phyloP scores from a whole-genome alignment of 352 stramenopile genomes.

The Phytophthora chlamydospora region DNA sequence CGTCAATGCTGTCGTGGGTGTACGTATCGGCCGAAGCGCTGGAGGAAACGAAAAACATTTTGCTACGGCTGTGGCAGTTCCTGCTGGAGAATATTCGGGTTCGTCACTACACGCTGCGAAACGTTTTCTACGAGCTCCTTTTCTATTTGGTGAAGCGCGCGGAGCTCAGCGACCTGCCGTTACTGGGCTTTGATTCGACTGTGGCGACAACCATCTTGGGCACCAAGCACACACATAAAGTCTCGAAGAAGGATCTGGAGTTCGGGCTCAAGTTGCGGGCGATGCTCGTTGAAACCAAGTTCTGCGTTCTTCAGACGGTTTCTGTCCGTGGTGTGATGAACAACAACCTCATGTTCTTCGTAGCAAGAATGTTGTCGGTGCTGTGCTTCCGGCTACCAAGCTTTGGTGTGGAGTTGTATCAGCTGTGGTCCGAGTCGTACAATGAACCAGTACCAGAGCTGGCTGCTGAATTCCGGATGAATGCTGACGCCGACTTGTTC shows the following conservation, averaged over 20 bases:
- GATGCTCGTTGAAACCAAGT: conserved; percentile 91
- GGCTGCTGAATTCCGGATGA: conserved; percentile 80
- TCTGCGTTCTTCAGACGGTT: conserved; percentile 87
- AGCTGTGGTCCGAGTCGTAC: conserved; percentile 89
- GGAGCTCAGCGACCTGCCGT: conserved; percentile 82
- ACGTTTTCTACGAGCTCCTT: conserved; percentile 90
- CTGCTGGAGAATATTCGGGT: conserved; percentile 90
- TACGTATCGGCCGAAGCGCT: conserved; percentile 83
- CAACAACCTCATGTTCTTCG: conserved; percentile 93
- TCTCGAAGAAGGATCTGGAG: conserved; percentile 82
- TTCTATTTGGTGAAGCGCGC: conserved; percentile 91
- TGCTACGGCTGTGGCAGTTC: conserved; percentile 89
- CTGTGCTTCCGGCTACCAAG: conserved; percentile 87
- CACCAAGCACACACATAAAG: conserved; percentile 78
- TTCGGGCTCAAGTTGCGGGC: conserved; percentile 86
- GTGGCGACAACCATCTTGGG: conserved; percentile 61
- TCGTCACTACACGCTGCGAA: conserved; percentile 88
- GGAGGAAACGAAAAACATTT: conserved; percentile 88
- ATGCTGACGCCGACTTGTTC: conserved; percentile 85
- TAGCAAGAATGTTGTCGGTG: conserved; percentile 87
- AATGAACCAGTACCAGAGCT: conserved; percentile 78
- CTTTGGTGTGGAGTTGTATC: conserved; percentile 89
- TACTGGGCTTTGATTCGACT: conserved; percentile 85
- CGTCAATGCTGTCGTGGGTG: conserved; percentile 90
- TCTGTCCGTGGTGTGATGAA: conserved; percentile 91